Evolutionary conservation across 176 grass and related monocot species (phyloP).

Genomic region (Eleusine indica): DNA sequence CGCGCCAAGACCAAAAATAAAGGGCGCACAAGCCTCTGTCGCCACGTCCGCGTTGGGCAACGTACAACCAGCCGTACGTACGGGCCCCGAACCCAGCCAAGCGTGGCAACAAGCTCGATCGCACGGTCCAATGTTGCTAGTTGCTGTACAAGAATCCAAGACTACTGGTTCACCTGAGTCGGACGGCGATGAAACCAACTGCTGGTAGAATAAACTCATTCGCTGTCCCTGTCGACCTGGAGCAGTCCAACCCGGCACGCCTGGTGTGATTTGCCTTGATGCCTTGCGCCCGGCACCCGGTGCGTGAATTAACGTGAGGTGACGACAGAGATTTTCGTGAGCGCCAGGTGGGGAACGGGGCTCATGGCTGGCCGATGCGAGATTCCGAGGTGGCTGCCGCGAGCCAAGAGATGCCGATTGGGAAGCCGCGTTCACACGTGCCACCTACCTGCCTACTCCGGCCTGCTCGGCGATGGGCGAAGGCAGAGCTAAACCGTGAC

Average conservation of each 20-base stretch:
- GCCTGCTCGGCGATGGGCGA: neutral
- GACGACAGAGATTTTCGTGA: neutral
- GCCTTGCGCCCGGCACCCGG: too few relatives aligned
- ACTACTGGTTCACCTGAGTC: neutral
- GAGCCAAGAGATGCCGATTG: conserved; percentile 28
- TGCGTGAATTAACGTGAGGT: neutral
- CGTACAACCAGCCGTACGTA: conserved; percentile 14
- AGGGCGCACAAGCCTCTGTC: neutral
- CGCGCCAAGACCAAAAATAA: neutral
- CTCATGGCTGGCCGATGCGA: neutral
- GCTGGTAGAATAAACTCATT: neutral
- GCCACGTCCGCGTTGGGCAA: neutral
- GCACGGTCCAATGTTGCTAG: neutral
- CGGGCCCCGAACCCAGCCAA: neutral
- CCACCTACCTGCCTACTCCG: neutral
- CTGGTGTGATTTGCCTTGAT: neutral
- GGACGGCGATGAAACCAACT: neutral
- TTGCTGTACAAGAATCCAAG: neutral
- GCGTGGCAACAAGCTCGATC: neutral
- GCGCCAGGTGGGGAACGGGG: neutral
- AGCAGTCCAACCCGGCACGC: conserved; percentile 2
- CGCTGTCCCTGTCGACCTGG: conserved; percentile 18
- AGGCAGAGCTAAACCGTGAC: too few relatives aligned
- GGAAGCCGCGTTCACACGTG: conserved; percentile 36
- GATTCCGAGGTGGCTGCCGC: neutral